These are phyloP conservation scores for Ogataea hybrid DNA, from an alignment of 1,139 yeast genomes.

Conservation along the genomic window DNA sequence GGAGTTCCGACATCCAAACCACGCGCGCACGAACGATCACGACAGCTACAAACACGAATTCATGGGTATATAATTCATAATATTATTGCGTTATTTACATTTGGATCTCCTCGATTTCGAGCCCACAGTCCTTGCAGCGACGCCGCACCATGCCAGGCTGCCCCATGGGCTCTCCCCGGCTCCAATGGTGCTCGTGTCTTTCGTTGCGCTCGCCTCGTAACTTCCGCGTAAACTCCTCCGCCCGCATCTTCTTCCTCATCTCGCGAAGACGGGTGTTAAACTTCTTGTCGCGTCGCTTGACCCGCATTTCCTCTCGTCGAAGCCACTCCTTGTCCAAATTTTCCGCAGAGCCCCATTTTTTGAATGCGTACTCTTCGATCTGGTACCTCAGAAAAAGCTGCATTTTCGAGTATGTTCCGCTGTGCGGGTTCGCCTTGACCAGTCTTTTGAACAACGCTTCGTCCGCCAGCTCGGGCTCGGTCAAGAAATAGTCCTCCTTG, in stretches of 20 bases:
- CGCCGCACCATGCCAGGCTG: slow-evolving; percentile 50
- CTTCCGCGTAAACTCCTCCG: slow-evolving; percentile 81
- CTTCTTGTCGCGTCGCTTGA: slow-evolving; percentile 73
- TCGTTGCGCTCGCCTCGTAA: slow-evolving; percentile 44
- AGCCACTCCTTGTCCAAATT: slow-evolving; percentile 93
- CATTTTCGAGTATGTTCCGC: slow-evolving; percentile 85
- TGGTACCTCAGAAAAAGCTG: slow-evolving; percentile 86
- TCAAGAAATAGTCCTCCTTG: slow-evolving; percentile 83
- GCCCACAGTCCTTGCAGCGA: slow-evolving; percentile 80
- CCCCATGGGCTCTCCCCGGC: slow-evolving; percentile 45
- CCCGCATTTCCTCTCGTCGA: slow-evolving; percentile 67
- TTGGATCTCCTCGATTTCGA: slow-evolving; percentile 71
- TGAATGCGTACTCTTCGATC: slow-evolving; percentile 87
- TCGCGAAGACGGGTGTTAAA: slow-evolving; percentile 73
- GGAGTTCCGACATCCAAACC: background rate
- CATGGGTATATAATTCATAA: background rate
- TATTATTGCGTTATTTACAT: slow-evolving; percentile 27
- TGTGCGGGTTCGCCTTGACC: slow-evolving; percentile 94
- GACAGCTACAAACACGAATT: background rate
- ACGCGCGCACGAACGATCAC: background rate
- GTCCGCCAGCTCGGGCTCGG: slow-evolving; percentile 90
- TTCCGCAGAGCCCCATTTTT: slow-evolving; percentile 93
- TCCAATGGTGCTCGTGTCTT: slow-evolving; percentile 80
- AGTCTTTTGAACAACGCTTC: slow-evolving; percentile 63
- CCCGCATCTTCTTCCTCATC: slow-evolving; percentile 89